These are phyloP conservation scores for Starmera dryadoides DNA, from an alignment of 805 yeast species.

Conservation along the genomic window DNA sequence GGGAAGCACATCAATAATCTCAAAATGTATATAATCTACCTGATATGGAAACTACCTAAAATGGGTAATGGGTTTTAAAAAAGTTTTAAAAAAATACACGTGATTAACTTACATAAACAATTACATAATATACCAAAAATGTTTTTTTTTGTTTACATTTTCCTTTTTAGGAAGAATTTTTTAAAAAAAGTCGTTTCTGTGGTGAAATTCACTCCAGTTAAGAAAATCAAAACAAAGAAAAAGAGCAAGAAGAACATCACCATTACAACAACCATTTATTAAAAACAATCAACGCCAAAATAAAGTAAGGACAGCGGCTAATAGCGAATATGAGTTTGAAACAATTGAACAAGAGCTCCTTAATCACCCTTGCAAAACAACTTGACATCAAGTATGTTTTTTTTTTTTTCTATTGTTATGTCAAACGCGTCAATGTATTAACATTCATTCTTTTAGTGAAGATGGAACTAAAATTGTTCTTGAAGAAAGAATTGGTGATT, in stretches of 20 bases:
- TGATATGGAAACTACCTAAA: not conserved
- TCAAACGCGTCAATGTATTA: too few species aligned
- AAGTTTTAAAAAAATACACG: too few species aligned
- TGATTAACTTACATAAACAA: too few species aligned
- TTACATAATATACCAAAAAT: too few species aligned
- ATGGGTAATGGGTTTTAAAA: not conserved
- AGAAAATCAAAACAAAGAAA: conserved; percentile 1
- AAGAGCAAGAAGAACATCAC: not conserved
- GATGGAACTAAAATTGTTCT: conserved; percentile 23
- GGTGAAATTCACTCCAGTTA: not conserved
- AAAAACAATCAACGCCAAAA: conserved; percentile 1
- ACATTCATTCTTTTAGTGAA: conserved; percentile 10
- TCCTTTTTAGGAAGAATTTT: conserved; percentile 7
- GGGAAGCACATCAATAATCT: too few species aligned
- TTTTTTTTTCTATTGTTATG: conserved; percentile 11
- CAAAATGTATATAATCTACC: too few species aligned
- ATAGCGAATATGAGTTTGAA: conserved; percentile 30
- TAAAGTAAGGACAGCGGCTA: not conserved
- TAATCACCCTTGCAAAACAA: conserved; percentile 27
- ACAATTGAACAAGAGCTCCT: conserved; percentile 28
- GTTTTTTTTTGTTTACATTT: conserved; percentile 18
- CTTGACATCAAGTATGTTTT: conserved; percentile 26
- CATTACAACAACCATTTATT: conserved; percentile 2
- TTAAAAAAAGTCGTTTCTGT: not conserved
- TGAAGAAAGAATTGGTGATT: conserved; percentile 20